Base-by-base conservation (phyloP, 306 rosid genomes). In the Citrullus mucosospermus region DNA sequence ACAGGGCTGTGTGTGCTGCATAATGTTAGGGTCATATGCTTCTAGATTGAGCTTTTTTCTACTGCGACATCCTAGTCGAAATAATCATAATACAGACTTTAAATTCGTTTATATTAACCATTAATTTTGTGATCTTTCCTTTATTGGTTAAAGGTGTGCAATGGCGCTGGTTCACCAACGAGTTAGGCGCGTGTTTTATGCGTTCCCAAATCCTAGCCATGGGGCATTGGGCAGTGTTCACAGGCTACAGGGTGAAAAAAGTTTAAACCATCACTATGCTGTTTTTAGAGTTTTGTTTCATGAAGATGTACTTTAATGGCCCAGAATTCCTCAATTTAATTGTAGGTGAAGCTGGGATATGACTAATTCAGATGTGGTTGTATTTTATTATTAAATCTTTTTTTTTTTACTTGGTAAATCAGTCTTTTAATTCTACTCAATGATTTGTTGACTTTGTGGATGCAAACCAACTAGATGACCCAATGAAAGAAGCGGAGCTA, bases 121-220 rank as follows among this genome's bases (percentile, higher is more conserved):
- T n/a, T 44, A 14, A 8, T 34, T 41, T 39, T 14, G 6, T 61
- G 59, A 32, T 75, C 1, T 71, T 28, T 30, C 38, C 20, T 79
- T 44, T 83, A 16, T 59, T 81, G 30, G 34, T 17, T 77, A 34
- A 62, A 95, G 97, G 97, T 95, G 99, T 88, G 97, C 97, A 56
- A 95, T 92, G 99, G 97, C 97, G 57, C 96, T 95, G 4, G 91
- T 91, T 44, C 99, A 95, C 81, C 97, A 95, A 84, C 87, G 99
- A 82, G 84, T 95, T 58, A 81, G 97, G 89, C 86, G 97, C 14
- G 90, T 95, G 77, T 95, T 95, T 85, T 95, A 82, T 84, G 93
- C 96, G 32, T 89, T 87, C 67, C 92, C 92, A 36, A 95, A 95
- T 84, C 91, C 91, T 41, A 86, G 87, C 36, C 81, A 88, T 6